Base-by-base conservation (phyloP, 306 rosid genomes). In the Erythrophleum fordii region DNA sequence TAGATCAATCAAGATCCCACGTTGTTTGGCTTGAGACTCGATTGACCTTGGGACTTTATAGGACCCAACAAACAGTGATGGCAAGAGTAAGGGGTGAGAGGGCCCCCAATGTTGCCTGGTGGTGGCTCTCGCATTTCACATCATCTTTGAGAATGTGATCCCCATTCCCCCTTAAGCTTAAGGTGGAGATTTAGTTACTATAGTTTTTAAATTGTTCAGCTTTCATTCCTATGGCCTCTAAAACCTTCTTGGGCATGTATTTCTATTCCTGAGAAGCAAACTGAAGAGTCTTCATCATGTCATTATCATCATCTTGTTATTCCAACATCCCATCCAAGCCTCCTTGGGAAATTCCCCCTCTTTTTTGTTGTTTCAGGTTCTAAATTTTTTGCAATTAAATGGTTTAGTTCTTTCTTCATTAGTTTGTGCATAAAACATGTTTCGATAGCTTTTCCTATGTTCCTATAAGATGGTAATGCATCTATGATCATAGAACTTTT, bases 91-190 rank as follows among this genome's bases (percentile, higher is more conserved):
- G n/a, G 45, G n/a, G 70, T 17, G 70, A 26, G 14, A 35, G 70
- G 18, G 46, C 45, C 70, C n/a, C 46, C 79, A 61, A 81, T 85
- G 88, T 61, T 85, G 39, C 65, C 75, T 34, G 53, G 77, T 9
- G 58, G 81, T 76, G 82, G 88, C 20, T 80, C 53, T 84, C 97
- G 90, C 59, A 72, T 88, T 56, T 87, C 93, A 37, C 77, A 67
- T 48, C 97, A 85, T 75, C 86, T 91, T 13, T 86, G 91, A 61
- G 90, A 85, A n/a, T 89, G 87, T 69, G 83, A 91, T 80, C 45
- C 41, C 75, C 89, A 62, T 82, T 79, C 77, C 18, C 86, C 73
- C 16, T 76, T 76, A 56, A 34, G 34, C 31, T 42, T 31, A 7
- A 12, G 31, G 29, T 77, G 79, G 55, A 89, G 87, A 70, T 72